phyloP scores from a whole-genome alignment of 345 rosid species.

The Eucalyptus pauciflora region DNA sequence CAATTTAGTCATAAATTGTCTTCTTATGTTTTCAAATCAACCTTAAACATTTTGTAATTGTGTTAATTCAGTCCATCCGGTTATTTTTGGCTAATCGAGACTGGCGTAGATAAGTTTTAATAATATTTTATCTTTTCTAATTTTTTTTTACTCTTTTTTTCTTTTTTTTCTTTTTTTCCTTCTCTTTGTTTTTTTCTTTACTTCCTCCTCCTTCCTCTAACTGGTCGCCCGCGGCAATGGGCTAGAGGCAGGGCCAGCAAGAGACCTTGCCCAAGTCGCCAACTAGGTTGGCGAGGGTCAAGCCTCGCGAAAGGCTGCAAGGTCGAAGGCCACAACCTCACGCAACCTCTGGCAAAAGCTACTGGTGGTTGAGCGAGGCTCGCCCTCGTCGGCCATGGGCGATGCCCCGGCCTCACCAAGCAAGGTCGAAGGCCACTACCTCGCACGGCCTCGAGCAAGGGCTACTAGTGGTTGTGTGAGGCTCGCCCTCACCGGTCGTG shows the following conservation, averaged over 20 bases:
- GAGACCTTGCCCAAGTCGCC: no score
- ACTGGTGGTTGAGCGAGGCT: no score
- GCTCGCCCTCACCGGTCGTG: rapidly evolving
- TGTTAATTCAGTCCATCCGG: rapidly evolving
- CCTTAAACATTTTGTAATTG: no score
- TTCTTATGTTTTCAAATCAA: no score
- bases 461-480: rapidly evolving
- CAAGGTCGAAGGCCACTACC: no score
- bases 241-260: rapidly evolving
- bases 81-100: rapidly evolving
- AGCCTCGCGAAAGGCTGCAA: rapidly evolving
- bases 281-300: rapidly evolving
- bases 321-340: no score
- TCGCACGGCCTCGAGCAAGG: rapidly evolving
- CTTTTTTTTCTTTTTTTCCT: rapidly evolving
- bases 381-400: no score
- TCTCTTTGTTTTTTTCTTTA: no score
- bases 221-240: rapidly evolving
- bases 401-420: rapidly evolving
- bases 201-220: no score
- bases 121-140: no score
- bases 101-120: rapidly evolving
- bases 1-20: rapidly evolving
- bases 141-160: no score
- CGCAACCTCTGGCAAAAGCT: no score